These are phyloP conservation scores for Echinosophora koreensis DNA, from an alignment of 306 rosid species.

Conservation along the genomic window DNA sequence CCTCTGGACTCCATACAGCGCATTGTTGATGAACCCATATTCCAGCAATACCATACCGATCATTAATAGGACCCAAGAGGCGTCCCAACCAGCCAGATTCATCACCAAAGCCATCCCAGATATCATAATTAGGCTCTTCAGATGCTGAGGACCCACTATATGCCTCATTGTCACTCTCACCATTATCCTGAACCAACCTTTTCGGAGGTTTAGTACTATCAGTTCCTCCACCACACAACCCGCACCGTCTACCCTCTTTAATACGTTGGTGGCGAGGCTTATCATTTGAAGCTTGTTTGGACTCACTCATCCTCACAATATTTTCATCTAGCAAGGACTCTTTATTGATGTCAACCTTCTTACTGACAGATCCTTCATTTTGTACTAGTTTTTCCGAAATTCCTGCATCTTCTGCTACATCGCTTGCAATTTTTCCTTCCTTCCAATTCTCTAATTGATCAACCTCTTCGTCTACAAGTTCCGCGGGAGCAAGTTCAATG, in stretches of 20 bases:
- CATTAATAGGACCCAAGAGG: slow-evolving; percentile 78
- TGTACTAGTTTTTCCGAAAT: slow-evolving; percentile 43
- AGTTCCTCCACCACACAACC: slow-evolving; percentile 78
- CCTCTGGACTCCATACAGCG: slow-evolving; percentile 94
- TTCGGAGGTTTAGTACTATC: slow-evolving; percentile 72
- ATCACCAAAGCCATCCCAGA: slow-evolving; percentile 85
- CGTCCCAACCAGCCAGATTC: slow-evolving; percentile 86
- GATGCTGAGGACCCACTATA: slow-evolving; percentile 69
- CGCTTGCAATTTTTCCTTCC: slow-evolving; percentile 51
- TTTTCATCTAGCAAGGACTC: slow-evolving; percentile 42
- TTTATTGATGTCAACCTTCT: slow-evolving; percentile 43
- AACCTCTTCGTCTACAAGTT: slow-evolving; percentile 43
- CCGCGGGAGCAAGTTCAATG: slow-evolving; percentile 44
- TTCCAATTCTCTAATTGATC: slow-evolving; percentile 46
- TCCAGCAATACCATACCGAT: slow-evolving; percentile 80
- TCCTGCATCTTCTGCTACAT: slow-evolving; percentile 47
- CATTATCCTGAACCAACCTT: slow-evolving; percentile 57
- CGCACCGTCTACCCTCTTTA: slow-evolving; percentile 75
- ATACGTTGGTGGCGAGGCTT: slow-evolving; percentile 50
- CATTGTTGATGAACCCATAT: slow-evolving; percentile 88
- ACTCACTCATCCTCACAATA: slow-evolving; percentile 42
- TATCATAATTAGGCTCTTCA: slow-evolving; percentile 72
- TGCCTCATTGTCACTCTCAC: slow-evolving; percentile 71
- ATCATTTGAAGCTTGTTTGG: slow-evolving; percentile 36
- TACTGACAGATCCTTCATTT: slow-evolving; percentile 37